Base-by-base conservation (phyloP, 805 yeast species). In the Candida hungchunana region DNA sequence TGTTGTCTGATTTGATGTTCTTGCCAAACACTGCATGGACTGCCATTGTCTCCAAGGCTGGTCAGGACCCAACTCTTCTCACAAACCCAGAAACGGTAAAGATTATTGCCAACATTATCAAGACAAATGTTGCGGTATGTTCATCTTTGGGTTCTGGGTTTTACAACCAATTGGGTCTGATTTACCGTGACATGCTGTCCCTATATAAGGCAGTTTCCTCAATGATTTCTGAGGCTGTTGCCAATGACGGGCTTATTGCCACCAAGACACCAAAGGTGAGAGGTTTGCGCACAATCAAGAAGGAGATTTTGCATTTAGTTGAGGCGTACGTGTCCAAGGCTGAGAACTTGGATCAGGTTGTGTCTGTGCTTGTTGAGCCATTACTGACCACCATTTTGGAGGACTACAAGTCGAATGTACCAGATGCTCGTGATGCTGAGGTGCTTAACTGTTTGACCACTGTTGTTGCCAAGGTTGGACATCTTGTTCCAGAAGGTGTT, bases 361-460 rank as follows among this genome's bases (percentile, higher is more conserved):
- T 85, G 17, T 71, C 79, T 32, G 87, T 82, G 45, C 71, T 93
- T 47, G 79, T 88, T 4, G 85, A 84, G 44, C 94, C 95, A 20
- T 66, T 93, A 54, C 75, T 93, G 44, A 72, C 72, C 29, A 86
- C 97, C 0, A 89, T 87, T 12, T 72, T 93, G 45, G 94, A 83
- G 43, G 99, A 93, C 60, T 93, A 93, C 64, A 77, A 76, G 53
- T 66, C 77, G 13, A 85, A 85, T 55, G 95, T 88, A 22, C 95
- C 97, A 4, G 95, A 88, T 65, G 96, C 97, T 8, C 80, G 97
- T 58, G 98, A 93, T 64, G 96, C 96, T 7, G 98, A 93, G 64
- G 98, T 93, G 5, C 72, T 93, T 60, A 86, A 84, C 62, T 89
- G 97, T 72, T 81, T 93, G 77, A 79, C 95, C 7, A 86, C 96